Percentiles rank a stretch among this genome's conserved stretches.
These are phyloP conservation scores for Mycena chlorophos DNA, from an alignment of 768 basidiomycete species.

Conservation along the genomic window DNA sequence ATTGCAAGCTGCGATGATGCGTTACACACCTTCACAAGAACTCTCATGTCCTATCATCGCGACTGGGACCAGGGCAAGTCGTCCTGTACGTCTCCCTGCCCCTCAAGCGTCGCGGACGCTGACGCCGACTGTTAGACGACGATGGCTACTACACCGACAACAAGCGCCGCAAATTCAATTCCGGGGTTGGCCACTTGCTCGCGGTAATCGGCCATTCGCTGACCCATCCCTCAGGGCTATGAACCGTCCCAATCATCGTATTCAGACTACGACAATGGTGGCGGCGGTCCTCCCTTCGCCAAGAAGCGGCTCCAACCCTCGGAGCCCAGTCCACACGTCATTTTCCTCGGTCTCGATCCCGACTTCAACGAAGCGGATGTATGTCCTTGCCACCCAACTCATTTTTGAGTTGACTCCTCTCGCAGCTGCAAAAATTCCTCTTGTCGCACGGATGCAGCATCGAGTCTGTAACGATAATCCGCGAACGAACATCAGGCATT, in stretches of 20 bases:
- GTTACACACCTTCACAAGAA: slow-evolving; percentile 26
- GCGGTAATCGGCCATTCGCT: slow-evolving; percentile 1
- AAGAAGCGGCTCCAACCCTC: slow-evolving; percentile 84
- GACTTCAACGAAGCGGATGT: slow-evolving; percentile 95
- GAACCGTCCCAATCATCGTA: slow-evolving; percentile 49
- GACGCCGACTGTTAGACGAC: slow-evolving; percentile 53
- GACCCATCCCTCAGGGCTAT: slow-evolving; percentile 46
- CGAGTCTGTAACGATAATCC: slow-evolving; percentile 91
- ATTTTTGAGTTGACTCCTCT: slow-evolving; percentile 39
- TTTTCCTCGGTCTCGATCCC: slow-evolving; percentile 90
- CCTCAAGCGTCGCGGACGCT: too few species aligned
- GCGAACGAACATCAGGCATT: slow-evolving; percentile 96
- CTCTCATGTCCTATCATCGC: slow-evolving; percentile 72
- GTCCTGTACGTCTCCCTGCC: slow-evolving; percentile 48
- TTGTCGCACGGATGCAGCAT: slow-evolving; percentile 69
- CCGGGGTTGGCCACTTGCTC: slow-evolving; percentile 53
- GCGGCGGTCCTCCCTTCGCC: slow-evolving; percentile 40
- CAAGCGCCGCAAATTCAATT: slow-evolving; percentile 79
- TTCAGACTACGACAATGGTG: slow-evolving; percentile 44
- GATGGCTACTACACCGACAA: slow-evolving; percentile 69
- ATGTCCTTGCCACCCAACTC: slow-evolving; percentile 43
- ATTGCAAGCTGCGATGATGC: background rate
- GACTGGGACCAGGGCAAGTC: slow-evolving; percentile 88
- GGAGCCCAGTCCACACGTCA: slow-evolving; percentile 89
- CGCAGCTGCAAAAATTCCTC: slow-evolving; percentile 79